phyloP scores from a whole-genome alignment of 441 rosid genomes.

The Breynia disticha region DNA sequence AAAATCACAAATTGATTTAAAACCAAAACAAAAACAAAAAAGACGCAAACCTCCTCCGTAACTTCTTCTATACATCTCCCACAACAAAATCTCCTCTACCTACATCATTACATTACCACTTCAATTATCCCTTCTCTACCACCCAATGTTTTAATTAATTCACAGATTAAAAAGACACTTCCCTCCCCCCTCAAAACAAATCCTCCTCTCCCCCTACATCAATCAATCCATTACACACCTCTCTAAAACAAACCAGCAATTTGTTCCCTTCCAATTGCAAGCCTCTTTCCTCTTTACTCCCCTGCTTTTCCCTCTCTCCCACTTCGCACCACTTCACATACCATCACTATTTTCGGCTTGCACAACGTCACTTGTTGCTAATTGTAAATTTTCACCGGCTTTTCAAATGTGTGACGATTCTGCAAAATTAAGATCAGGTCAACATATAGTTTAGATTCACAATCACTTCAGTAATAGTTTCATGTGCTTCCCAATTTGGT shows the following conservation, averaged over 20 bases:
- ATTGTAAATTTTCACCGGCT: too few relatives aligned
- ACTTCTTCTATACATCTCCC: slow-evolving; percentile 38
- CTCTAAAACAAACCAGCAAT: background rate
- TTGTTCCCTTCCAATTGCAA: background rate
- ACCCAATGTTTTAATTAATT: too few relatives aligned
- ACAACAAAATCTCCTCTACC: slow-evolving; percentile 30
- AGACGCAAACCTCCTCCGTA: slow-evolving; percentile 20
- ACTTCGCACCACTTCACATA: too few relatives aligned
- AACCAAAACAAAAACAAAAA: slow-evolving; percentile 5
- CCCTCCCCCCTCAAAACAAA: background rate
- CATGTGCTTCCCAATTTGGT: too few relatives aligned
- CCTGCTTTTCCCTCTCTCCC: background rate
- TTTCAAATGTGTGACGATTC: too few relatives aligned
- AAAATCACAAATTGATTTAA: background rate
- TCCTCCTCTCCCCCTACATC: background rate
- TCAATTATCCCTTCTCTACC: too few relatives aligned
- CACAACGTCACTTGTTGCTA: too few relatives aligned
- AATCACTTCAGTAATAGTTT: too few relatives aligned
- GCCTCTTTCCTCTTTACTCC: background rate
- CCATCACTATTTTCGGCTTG: too few relatives aligned
- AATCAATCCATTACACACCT: slow-evolving; percentile 1
- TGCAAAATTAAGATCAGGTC: slow-evolving; percentile 2
- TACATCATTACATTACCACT: too few relatives aligned
- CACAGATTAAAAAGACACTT: too few relatives aligned
- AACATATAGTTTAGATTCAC: slow-evolving; percentile 94